A percentile compares a stretch with the other conserved stretches of the same genome.
These are phyloP conservation scores for Aspergillus niger DNA, from an alignment of 2,329 filamentous ascomycete species.

Conservation along the genomic window DNA sequence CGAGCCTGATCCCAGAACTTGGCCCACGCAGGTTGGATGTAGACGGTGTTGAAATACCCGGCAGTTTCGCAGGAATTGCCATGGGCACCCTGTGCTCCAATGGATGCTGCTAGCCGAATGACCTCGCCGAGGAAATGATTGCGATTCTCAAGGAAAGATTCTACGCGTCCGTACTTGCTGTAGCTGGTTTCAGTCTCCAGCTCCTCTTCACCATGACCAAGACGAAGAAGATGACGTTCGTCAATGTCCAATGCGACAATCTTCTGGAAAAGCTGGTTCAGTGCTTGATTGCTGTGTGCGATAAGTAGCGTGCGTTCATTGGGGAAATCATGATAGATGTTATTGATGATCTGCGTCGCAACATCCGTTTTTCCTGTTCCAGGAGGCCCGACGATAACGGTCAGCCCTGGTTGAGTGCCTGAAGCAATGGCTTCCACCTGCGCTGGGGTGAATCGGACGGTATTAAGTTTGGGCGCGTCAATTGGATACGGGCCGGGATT, in stretches of 20 bases:
- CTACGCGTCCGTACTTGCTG: slow-evolving; percentile 91
- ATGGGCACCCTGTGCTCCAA: slow-evolving; percentile 89
- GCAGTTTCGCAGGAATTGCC: slow-evolving; percentile 95
- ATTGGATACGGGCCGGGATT: slow-evolving; percentile 89
- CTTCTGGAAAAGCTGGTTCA: slow-evolving; percentile 97
- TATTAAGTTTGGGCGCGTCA: slow-evolving; percentile 79
- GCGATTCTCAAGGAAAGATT: slow-evolving; percentile 90
- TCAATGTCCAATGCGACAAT: slow-evolving; percentile 97
- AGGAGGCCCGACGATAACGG: slow-evolving; percentile 89
- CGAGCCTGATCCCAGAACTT: slow-evolving; percentile 72
- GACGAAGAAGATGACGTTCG: slow-evolving; percentile 83
- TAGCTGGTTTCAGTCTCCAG: slow-evolving; percentile 83
- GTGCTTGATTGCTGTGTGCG: slow-evolving; percentile 94
- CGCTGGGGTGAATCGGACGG: slow-evolving; percentile 82
- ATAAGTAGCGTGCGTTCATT: slow-evolving; percentile 87
- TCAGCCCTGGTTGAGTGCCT: slow-evolving; percentile 90
- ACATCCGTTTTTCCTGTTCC: slow-evolving; percentile 99
- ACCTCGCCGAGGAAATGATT: slow-evolving; percentile 79
- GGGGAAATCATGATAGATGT: slow-evolving; percentile 98
- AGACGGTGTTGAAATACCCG: slow-evolving; percentile 93
- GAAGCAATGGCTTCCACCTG: slow-evolving; percentile 93
- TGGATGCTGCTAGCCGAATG: slow-evolving; percentile 77
- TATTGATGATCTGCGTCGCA: slow-evolving; percentile 96
- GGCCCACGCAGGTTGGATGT: slow-evolving; percentile 83
- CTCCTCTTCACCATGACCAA: slow-evolving; percentile 95